Evolutionary conservation across 495 filamentous ascomycete species (phyloP).

Genomic region (Physcia stellaris): DNA sequence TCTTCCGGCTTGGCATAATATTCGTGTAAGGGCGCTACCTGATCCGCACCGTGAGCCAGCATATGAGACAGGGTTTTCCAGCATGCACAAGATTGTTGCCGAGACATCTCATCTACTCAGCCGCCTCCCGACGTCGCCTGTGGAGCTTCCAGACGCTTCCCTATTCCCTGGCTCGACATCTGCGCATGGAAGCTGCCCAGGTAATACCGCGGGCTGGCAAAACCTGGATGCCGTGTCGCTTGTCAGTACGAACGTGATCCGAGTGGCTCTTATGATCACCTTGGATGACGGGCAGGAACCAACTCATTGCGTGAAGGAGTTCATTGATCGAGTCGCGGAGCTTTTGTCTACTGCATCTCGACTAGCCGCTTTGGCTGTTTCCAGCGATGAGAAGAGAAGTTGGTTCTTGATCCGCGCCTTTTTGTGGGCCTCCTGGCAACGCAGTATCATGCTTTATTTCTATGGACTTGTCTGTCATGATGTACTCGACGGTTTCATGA

Average conservation of each 20-base stretch:
- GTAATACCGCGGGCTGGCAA: neutral
- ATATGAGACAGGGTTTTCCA: neutral
- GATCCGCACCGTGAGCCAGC: no score
- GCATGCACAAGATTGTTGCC: neutral
- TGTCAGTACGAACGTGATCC: neutral
- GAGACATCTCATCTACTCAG: neutral
- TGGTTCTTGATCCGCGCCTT: conserved; percentile 9
- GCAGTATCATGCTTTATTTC: conserved; percentile 8
- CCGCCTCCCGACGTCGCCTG: neutral
- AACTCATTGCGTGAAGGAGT: neutral
- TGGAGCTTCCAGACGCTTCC: neutral
- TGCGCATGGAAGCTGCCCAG: neutral
- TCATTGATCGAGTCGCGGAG: neutral
- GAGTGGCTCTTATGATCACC: neutral
- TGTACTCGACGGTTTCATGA: neutral
- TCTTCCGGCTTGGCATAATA: no score
- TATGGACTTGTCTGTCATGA: neutral
- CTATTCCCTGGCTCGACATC: neutral
- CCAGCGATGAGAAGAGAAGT: neutral
- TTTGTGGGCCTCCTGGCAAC: conserved; percentile 12
- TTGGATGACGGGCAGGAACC: neutral
- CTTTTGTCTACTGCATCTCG: neutral
- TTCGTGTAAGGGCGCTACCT: no score
- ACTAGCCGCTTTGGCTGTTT: neutral
- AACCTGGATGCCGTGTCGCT: neutral